Evolutionary conservation across 495 filamentous ascomycete species (phyloP).

Genomic region (Entonaema liquescens): DNA sequence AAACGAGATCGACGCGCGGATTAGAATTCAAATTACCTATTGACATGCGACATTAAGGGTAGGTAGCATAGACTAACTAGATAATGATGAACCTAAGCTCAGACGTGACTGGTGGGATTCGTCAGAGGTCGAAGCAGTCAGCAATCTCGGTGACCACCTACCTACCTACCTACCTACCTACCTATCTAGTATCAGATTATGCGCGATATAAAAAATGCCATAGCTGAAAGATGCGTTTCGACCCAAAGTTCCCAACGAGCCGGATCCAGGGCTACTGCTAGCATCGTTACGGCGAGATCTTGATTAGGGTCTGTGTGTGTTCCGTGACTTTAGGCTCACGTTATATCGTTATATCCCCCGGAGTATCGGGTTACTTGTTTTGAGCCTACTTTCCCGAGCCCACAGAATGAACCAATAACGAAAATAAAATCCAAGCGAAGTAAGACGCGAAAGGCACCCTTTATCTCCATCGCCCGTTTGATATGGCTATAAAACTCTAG

Average conservation of each 20-base stretch:
- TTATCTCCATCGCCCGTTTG: background rate
- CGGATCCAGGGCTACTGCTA: slow-evolving; percentile 15
- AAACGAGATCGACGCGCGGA: slow-evolving; percentile 1
- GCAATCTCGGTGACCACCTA: background rate
- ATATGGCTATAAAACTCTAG: background rate
- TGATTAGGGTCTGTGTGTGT: slow-evolving; percentile 16
- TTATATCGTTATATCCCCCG: slow-evolving; percentile 9
- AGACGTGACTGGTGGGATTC: background rate
- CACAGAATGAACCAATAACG: background rate
- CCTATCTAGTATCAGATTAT: slow-evolving; percentile 8
- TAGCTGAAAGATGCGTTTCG: slow-evolving; percentile 19
- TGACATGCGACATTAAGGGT: background rate
- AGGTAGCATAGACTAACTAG: too few species aligned
- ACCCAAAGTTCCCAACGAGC: slow-evolving; percentile 15
- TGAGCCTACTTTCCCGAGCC: background rate
- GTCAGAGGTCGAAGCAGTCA: background rate
- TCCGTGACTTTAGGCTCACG: too few species aligned
- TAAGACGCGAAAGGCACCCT: slow-evolving; percentile 7
- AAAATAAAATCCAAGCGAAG: slow-evolving; percentile 3
- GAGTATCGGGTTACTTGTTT: slow-evolving; percentile 16
- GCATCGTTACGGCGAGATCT: background rate
- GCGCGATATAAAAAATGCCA: background rate
- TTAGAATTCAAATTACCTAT: background rate
- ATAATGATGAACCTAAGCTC: background rate
- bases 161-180: too few species aligned